Base-by-base conservation (phyloP, 441 rosid genomes). In the Mallotus repandus region DNA sequence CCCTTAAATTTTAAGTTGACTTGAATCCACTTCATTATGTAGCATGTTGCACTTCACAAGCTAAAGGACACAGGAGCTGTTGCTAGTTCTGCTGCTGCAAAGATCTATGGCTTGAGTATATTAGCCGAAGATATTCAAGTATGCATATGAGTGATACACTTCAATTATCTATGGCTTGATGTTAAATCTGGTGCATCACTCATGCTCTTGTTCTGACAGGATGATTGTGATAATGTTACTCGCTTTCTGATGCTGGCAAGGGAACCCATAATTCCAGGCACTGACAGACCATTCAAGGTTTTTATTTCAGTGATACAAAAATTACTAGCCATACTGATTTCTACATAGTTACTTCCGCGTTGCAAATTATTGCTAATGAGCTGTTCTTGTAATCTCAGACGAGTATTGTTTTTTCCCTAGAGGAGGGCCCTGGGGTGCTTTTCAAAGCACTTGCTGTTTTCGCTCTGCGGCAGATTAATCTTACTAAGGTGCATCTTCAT, bases 381-480 rank as follows among this genome's bases (percentile, higher is more conserved):
- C 72, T 38, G n/a, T 48, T 77, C 66, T 50, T 82, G 72, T 67
- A 70, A 70, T 83, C 54, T n/a, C 84, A 94, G 98, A 91, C 98
- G 43, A 94, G 97, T 79, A 90, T 91, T 71, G 99, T 92, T 56
- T 96, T 96, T 86, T 90, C 99, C 7, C 86, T 93, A 71, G 99
- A 93, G 87, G 94, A 92, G 83, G 99, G 99, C 66, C 97, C 99
- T 61, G 99, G 99, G 55, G 83, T 89, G 63, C 98, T 96, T 78
- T 96, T 96, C 84, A 96, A 93, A 84, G 98, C 98, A 69, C 97
- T 96, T 80, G 97, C 98, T 70, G 98, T 94, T 69, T 96, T 96
- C 88, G 96, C 99, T 68, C 84, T 90, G 54, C 85, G 97, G 72
- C 84, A 90, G 76, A 89, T 96, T 74, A 96, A 93, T 84, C 96